Percentiles rank a stretch among this genome's conserved stretches.
Evolutionary conservation across 805 yeast genomes (phyloP).

Genomic region (Wickerhamomyces bovis): DNA sequence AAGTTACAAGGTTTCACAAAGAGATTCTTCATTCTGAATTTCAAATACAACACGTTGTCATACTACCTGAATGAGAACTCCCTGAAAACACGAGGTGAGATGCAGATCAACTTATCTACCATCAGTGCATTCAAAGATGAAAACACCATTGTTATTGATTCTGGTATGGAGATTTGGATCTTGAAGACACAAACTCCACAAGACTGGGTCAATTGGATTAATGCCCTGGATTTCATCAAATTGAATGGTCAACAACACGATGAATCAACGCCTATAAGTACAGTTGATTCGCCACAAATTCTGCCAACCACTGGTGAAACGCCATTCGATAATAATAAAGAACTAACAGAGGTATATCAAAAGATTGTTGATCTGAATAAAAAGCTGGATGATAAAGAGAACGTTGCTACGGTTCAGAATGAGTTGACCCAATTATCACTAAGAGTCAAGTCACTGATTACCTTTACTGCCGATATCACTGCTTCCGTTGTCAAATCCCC

Average conservation of each 20-base stretch:
- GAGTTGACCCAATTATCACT: neutral
- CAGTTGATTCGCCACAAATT: conserved; percentile 4
- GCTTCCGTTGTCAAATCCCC: conserved; percentile 1
- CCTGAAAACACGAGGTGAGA: conserved; percentile 78
- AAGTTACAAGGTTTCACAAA: conserved; percentile 81
- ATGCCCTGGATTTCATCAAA: conserved; percentile 54
- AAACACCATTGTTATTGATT: conserved; percentile 73
- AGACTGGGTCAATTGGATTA: conserved; percentile 79
- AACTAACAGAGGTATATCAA: conserved; percentile 1
- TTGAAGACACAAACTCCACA: conserved; percentile 58
- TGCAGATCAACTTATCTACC: conserved; percentile 80
- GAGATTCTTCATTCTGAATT: conserved; percentile 78
- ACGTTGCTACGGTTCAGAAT: neutral
- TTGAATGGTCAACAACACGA: conserved; percentile 4
- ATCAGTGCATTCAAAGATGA: conserved; percentile 69
- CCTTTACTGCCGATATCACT: neutral
- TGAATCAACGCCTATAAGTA: conserved; percentile 1
- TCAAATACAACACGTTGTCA: conserved; percentile 74
- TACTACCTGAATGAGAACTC: conserved; percentile 71
- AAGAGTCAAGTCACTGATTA: conserved; percentile 6
- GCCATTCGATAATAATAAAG: neutral
- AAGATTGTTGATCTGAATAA: neutral
- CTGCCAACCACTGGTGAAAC: neutral
- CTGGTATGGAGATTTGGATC: conserved; percentile 94
- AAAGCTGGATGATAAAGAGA: conserved; percentile 4